Conservation (phyloP, 805 yeast genomes). For the Peterozyma xylosa region DNA sequence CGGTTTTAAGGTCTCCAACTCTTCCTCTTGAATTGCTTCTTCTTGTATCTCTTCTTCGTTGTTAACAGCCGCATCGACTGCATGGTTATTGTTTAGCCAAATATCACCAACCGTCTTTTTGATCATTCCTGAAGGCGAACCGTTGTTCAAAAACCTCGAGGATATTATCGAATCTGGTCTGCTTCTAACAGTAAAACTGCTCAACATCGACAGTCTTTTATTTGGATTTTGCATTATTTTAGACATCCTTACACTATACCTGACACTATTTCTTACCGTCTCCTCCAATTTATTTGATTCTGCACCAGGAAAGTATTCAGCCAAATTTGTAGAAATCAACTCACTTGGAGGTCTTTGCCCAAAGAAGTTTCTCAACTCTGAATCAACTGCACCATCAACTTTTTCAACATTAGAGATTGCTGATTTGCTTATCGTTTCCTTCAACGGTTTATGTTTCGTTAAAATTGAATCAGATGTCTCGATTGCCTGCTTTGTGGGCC, state of each 20-base stretch:
- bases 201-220: conserved; percentile 7
- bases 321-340: conserved; percentile 78
- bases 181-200: conserved; percentile 4
- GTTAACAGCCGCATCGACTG: conserved; percentile 34
- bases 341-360: conserved; percentile 94
- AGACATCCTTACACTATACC: conserved; percentile 80
- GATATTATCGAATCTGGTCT: conserved; percentile 19
- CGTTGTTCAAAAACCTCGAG: conserved; percentile 20
- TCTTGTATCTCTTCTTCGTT: conserved; percentile 25
- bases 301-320: conserved; percentile 88
- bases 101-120: conserved; percentile 59
- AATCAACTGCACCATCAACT: conserved; percentile 4
- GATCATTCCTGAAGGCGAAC: conserved; percentile 18
- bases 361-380: conserved; percentile 41
- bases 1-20: conserved; percentile 17
- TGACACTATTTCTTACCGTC: conserved; percentile 76
- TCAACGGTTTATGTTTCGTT: conserved; percentile 11
- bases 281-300: conserved; percentile 63
- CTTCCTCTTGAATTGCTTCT: conserved; percentile 9
- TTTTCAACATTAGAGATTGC: not conserved
- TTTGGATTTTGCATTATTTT: conserved; percentile 34
- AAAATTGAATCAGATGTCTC: conserved; percentile 44
- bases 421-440: not conserved
- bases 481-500: conserved; percentile 57
- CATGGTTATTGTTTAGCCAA: conserved; percentile 44